Evolutionary conservation across 441 rosid genomes (phyloP).

Genomic region (Corymbia citriodora): DNA sequence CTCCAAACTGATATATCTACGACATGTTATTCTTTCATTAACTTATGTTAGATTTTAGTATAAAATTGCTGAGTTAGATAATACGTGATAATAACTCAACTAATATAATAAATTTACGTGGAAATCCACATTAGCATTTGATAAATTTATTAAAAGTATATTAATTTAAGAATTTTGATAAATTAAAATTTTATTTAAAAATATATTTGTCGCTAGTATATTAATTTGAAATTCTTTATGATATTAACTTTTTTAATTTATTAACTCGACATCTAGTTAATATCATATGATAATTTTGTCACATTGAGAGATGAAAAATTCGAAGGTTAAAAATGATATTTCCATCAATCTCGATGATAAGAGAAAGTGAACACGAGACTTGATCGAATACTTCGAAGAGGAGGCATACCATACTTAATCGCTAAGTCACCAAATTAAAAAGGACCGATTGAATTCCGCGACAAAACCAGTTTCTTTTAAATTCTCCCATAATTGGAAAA

Average conservation of each 20-base stretch:
- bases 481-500: not conserved
- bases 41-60: too few species aligned
- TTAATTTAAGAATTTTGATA: accelerated
- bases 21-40: accelerated
- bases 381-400: not conserved
- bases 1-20: accelerated
- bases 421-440: not conserved
- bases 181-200: too few species aligned
- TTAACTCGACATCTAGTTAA: accelerated
- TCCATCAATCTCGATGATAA: not conserved
- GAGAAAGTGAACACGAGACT: not conserved
- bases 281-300: too few species aligned
- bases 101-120: accelerated
- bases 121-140: accelerated
- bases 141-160: too few species aligned
- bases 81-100: too few species aligned
- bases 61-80: accelerated
- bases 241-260: too few species aligned
- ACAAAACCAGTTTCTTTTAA: not conserved
- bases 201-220: too few species aligned
- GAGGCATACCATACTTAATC: not conserved
- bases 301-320: too few species aligned
- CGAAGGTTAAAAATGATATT: accelerated
- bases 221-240: accelerated
- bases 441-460: not conserved